Evolutionary conservation across 805 yeast genomes (phyloP).

Genomic region (Metschnikowia noctiluminum): DNA sequence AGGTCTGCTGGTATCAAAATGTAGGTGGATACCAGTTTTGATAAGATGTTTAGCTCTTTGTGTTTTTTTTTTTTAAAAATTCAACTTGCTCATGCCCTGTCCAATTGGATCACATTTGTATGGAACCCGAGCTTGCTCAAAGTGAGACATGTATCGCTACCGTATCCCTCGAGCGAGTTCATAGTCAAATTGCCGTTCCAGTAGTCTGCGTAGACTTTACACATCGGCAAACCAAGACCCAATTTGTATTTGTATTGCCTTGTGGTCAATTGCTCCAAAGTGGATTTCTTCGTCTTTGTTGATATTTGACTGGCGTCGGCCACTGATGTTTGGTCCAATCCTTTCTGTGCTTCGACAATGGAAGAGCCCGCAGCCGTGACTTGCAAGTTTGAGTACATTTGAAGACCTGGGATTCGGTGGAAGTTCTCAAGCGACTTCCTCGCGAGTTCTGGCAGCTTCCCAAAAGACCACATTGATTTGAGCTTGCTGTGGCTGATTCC

Average conservation of each 20-base stretch:
- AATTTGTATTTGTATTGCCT: slow-evolving; percentile 73
- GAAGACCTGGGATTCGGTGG: slow-evolving; percentile 66
- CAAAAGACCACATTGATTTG: slow-evolving; percentile 81
- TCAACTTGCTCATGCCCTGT: slow-evolving; percentile 49
- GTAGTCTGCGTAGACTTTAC: slow-evolving; percentile 89
- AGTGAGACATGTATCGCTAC: slow-evolving; percentile 81
- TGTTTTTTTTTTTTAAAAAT: too few relatives aligned
- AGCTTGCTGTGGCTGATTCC: slow-evolving; percentile 65
- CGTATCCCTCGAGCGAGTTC: slow-evolving; percentile 85
- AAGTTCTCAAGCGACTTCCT: slow-evolving; percentile 58
- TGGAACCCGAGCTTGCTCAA: slow-evolving; percentile 74
- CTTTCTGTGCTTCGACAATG: slow-evolving; percentile 23
- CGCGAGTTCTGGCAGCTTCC: slow-evolving; percentile 63
- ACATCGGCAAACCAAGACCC: slow-evolving; percentile 90
- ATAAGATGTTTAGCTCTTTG: too few relatives aligned
- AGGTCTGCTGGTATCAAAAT: too few relatives aligned
- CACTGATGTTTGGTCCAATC: slow-evolving; percentile 40
- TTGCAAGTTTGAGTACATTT: slow-evolving; percentile 38
- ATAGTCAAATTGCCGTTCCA: slow-evolving; percentile 91
- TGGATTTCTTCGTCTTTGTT: slow-evolving; percentile 39
- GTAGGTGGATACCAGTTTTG: too few relatives aligned
- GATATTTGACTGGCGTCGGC: slow-evolving; percentile 33
- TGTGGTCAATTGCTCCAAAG: slow-evolving; percentile 61
- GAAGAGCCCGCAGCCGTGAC: slow-evolving; percentile 42
- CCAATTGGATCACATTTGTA: slow-evolving; percentile 61